A percentile compares a stretch with the other conserved stretches of the same genome.
Evolutionary conservation across 805 yeast genomes (phyloP).

Genomic region (Torulaspora indica): DNA sequence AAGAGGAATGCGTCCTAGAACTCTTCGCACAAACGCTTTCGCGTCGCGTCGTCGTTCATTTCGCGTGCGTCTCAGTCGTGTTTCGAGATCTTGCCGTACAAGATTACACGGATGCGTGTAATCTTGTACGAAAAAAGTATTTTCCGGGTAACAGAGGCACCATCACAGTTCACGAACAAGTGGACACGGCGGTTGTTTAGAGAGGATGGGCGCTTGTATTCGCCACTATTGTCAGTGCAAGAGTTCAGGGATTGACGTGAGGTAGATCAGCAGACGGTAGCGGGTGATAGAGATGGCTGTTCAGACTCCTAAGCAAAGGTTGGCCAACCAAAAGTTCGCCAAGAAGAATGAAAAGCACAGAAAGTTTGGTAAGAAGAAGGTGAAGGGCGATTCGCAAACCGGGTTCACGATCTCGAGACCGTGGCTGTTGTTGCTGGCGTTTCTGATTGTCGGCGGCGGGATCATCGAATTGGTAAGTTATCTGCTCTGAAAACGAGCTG

Average conservation of each 20-base stretch:
- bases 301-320: constrained; percentile 84
- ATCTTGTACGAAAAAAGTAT: too few species aligned
- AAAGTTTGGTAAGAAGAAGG: constrained; percentile 70
- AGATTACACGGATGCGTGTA: too few species aligned
- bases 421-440: constrained; percentile 60
- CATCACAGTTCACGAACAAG: too few species aligned
- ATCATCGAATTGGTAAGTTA: constrained; percentile 55
- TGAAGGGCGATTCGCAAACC: constrained; percentile 35
- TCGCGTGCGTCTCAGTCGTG: not conserved
- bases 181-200: not conserved
- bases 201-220: not conserved
- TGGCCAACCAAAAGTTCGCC: constrained; percentile 80
- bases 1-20: too few species aligned
- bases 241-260: too few species aligned
- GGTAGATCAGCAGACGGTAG: too few species aligned
- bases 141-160: not conserved
- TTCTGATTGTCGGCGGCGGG: constrained; percentile 80
- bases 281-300: constrained; percentile 44
- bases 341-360: constrained; percentile 54
- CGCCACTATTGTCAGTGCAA: too few species aligned
- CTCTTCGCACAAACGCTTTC: not conserved
- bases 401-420: constrained; percentile 53
- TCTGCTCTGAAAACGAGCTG: constrained; percentile 6
- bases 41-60: not conserved
- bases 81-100: not conserved